A percentile compares a stretch with the other conserved stretches of the same genome.
phyloP scores from a whole-genome alignment of 805 yeast species.

The Yarrowia sp. region DNA sequence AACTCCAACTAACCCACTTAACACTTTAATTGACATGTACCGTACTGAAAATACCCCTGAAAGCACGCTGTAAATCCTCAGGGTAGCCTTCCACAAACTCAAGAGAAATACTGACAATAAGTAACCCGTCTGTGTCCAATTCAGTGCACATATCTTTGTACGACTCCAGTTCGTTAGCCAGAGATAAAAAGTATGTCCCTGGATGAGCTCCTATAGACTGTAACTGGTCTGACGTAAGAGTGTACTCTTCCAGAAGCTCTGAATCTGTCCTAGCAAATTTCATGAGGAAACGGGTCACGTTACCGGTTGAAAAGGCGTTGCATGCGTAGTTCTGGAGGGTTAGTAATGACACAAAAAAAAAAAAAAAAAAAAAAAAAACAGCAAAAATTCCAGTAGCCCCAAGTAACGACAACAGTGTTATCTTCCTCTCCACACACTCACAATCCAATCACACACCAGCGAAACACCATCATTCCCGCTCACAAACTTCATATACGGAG shows the following conservation, averaged over 20 bases:
- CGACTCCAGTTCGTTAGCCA: background rate
- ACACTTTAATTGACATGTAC: background rate
- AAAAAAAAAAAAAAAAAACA: no score
- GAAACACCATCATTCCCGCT: background rate
- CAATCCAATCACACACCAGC: conserved; percentile 1
- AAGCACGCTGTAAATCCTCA: background rate
- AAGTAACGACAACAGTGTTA: no score
- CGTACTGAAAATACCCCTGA: background rate
- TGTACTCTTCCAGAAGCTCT: background rate
- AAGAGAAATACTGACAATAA: background rate
- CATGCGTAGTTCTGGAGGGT: conserved; percentile 18
- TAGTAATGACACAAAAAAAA: background rate
- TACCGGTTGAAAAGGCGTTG: background rate
- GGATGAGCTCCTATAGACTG: background rate
- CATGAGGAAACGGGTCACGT: background rate
- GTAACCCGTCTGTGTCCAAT: background rate
- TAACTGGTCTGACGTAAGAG: background rate
- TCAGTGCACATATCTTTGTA: background rate
- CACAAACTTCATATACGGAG: background rate
- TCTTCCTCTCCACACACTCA: background rate
- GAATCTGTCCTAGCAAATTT: background rate
- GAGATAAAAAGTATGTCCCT: background rate
- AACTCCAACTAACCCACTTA: background rate
- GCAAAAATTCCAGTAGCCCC: no score
- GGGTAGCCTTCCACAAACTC: conserved; percentile 10